Evolutionary conservation across 176 grass and related monocot genomes (phyloP).

Genomic region (Alopecurus myosuroides): DNA sequence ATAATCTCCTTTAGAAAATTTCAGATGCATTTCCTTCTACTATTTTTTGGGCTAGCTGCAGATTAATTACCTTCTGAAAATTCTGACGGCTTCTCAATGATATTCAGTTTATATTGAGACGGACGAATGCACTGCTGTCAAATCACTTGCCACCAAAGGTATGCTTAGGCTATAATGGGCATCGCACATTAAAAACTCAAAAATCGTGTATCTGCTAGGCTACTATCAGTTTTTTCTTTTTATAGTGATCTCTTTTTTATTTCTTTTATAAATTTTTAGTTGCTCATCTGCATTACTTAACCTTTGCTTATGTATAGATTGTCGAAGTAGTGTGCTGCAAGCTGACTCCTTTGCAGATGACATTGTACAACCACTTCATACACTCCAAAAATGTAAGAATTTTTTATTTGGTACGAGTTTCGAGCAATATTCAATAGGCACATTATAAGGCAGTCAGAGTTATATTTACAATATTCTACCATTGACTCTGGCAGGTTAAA

Average conservation of each 20-base stretch:
- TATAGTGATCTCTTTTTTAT: background rate
- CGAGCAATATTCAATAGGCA: slow-evolving; percentile 13
- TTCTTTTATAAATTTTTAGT: background rate
- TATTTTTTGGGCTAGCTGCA: background rate
- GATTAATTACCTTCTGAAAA: slow-evolving; percentile 5
- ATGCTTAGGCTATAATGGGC: slow-evolving; percentile 9
- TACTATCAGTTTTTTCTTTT: background rate
- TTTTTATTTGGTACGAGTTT: background rate
- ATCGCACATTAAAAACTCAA: background rate
- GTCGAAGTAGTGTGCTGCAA: slow-evolving; percentile 98
- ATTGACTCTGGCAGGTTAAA: slow-evolving; percentile 60
- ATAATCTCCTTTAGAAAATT: background rate
- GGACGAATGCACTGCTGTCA: slow-evolving; percentile 86
- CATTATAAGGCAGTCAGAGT: slow-evolving; percentile 18
- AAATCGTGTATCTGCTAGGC: background rate
- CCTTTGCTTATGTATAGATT: slow-evolving; percentile 56
- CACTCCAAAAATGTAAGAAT: slow-evolving; percentile 95
- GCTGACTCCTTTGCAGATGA: slow-evolving; percentile 73
- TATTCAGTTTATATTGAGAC: slow-evolving; percentile 94
- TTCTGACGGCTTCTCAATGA: slow-evolving; percentile 34
- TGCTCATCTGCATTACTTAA: slow-evolving; percentile 12
- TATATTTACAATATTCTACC: slow-evolving; percentile 7
- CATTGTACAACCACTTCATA: slow-evolving; percentile 93
- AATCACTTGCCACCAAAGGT: slow-evolving; percentile 99
- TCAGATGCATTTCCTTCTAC: background rate